These are phyloP conservation scores for Eutrema yunnanense DNA, from an alignment of 345 rosid species.

Conservation along the genomic window DNA sequence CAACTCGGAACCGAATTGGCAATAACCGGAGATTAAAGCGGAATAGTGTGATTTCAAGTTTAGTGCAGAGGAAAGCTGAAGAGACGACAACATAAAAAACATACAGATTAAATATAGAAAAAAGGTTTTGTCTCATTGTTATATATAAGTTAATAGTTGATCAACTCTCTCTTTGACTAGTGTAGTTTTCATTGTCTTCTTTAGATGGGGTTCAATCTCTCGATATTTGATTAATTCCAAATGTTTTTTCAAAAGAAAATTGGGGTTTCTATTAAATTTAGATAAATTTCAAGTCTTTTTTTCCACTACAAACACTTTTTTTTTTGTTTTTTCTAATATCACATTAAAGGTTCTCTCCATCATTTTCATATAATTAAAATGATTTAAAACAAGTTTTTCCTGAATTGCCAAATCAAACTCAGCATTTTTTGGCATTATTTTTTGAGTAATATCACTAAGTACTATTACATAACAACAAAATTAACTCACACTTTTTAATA, in stretches of 20 bases:
- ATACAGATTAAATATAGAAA: conserved; percentile 16
- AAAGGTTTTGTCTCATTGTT: background rate
- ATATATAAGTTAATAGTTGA: conserved; percentile 20
- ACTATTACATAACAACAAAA: no score
- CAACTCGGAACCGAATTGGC: background rate
- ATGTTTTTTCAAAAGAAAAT: background rate
- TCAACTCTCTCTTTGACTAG: conserved; percentile 11
- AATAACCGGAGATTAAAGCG: conserved; percentile 22
- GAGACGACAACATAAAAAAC: conserved; percentile 14
- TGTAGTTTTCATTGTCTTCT: background rate
- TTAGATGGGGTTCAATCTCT: background rate
- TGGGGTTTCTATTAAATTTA: background rate
- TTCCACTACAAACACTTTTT: background rate
- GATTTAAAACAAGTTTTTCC: no score
- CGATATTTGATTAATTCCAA: no score
- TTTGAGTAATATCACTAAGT: no score
- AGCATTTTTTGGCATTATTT: no score
- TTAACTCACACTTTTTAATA: no score
- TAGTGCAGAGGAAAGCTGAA: conserved; percentile 9
- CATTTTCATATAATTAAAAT: background rate
- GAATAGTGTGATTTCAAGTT: conserved; percentile 12
- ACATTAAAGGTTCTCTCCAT: background rate
- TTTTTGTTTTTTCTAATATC: background rate
- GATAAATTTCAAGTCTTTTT: background rate
- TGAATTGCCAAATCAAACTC: no score